These are phyloP conservation scores for Pseudopyricularia cyperi DNA, from an alignment of 2,329 filamentous ascomycete genomes.

Conservation along the genomic window DNA sequence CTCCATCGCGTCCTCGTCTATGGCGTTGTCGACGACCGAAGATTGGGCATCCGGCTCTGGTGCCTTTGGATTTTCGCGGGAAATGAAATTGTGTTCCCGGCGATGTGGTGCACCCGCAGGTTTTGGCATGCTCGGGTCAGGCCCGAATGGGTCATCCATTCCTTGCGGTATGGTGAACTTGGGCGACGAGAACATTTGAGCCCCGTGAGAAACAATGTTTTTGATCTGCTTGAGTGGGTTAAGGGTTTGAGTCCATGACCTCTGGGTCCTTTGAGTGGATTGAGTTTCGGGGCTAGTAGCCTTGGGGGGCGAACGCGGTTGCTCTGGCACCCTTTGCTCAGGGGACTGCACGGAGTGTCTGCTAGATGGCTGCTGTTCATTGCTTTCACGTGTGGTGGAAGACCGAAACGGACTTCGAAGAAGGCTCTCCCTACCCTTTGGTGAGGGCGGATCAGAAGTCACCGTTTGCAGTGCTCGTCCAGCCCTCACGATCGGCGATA, in stretches of 20 bases:
- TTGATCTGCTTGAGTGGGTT: constrained; percentile 17
- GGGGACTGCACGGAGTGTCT: background rate
- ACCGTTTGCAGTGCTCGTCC: constrained; percentile 43
- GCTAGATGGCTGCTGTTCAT: constrained; percentile 12
- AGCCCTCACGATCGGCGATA: constrained; percentile 46
- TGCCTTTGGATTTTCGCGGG: background rate
- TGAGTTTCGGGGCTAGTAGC: background rate
- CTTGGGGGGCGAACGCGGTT: constrained; percentile 1
- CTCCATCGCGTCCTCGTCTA: constrained; percentile 24
- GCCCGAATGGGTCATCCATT: constrained; percentile 13
- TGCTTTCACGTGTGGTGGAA: constrained; percentile 17
- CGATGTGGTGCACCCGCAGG: background rate
- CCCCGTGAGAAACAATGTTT: constrained; percentile 16
- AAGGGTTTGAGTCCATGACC: constrained; percentile 14
- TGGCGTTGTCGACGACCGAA: constrained; percentile 5
- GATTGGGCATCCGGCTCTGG: background rate
- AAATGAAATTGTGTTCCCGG: background rate
- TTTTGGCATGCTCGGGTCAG: constrained; percentile 5
- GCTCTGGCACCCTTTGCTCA: background rate
- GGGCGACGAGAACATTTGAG: constrained; percentile 16
- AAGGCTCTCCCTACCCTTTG: constrained; percentile 33
- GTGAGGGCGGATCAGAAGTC: constrained; percentile 45
- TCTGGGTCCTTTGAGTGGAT: constrained; percentile 6
- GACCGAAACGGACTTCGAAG: constrained; percentile 43
- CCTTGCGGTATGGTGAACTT: constrained; percentile 1